Evolutionary conservation across 257 asterid genomes (phyloP).

Genomic region (Nicotiana undulata): DNA sequence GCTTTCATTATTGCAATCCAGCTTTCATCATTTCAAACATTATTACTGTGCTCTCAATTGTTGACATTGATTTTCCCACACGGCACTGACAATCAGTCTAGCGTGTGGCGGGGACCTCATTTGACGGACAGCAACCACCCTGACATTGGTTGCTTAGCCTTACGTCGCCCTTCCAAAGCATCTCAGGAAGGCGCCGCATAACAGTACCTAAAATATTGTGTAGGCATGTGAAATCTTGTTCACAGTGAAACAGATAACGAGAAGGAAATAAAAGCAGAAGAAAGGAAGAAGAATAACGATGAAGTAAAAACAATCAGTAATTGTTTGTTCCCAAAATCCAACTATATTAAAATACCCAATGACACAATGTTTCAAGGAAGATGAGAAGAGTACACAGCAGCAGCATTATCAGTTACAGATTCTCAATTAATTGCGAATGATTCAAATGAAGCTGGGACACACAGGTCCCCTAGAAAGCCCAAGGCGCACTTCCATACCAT

Average conservation of each 20-base stretch:
- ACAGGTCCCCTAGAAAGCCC: constrained; percentile 84
- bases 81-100: too few species aligned
- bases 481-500: constrained; percentile 91
- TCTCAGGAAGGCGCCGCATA: too few species aligned
- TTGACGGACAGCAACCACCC: too few species aligned
- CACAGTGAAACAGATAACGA: not conserved
- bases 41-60: too few species aligned
- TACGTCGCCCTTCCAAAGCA: too few species aligned
- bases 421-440: constrained; percentile 6
- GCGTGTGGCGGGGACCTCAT: too few species aligned
- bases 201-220: too few species aligned
- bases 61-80: too few species aligned
- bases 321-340: not conserved
- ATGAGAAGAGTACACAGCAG: constrained; percentile 3
- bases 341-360: not conserved
- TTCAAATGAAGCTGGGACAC: constrained; percentile 67
- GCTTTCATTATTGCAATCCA: too few species aligned
- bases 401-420: not conserved
- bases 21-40: too few species aligned
- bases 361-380: not conserved
- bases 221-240: not conserved
- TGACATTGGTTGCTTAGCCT: too few species aligned
- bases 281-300: not conserved
- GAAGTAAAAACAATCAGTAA: not conserved
- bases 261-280: not conserved